These are phyloP conservation scores for Farysia itapuensis DNA, from an alignment of 1,284 basidiomycete genomes.

Conservation along the genomic window DNA sequence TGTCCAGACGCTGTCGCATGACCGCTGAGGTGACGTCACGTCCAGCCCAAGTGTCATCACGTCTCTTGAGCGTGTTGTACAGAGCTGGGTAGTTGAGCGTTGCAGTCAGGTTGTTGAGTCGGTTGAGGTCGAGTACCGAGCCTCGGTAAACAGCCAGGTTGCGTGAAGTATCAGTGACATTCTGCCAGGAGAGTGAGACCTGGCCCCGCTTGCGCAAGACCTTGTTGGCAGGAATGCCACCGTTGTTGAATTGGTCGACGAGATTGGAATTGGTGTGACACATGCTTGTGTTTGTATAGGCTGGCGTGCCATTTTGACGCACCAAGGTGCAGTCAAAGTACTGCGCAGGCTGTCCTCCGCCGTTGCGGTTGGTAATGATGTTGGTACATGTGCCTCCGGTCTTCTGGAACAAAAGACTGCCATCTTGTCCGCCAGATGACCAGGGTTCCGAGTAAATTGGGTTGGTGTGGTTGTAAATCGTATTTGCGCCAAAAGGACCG, in stretches of 20 bases:
- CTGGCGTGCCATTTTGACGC: constrained; percentile 70
- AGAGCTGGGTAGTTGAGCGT: constrained; percentile 76
- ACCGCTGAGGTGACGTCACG: constrained; percentile 84
- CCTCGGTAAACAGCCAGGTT: constrained; percentile 92
- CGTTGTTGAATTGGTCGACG: constrained; percentile 28
- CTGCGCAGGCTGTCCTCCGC: constrained; percentile 65
- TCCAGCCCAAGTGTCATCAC: constrained; percentile 74
- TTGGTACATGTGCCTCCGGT: constrained; percentile 79
- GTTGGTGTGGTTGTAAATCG: constrained; percentile 76
- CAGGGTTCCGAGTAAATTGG: constrained; percentile 78
- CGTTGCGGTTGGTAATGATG: constrained; percentile 67
- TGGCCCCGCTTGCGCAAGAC: constrained; percentile 68
- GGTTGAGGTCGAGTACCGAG: constrained; percentile 79
- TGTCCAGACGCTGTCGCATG: constrained; percentile 67
- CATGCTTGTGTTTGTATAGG: constrained; percentile 37
- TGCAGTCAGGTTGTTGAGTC: constrained; percentile 79
- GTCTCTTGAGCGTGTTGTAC: constrained; percentile 75
- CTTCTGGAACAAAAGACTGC: constrained; percentile 91
- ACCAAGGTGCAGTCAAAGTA: constrained; percentile 95
- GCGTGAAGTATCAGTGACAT: constrained; percentile 70
- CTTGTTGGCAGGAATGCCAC: constrained; percentile 14
- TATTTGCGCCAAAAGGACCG: constrained; percentile 49
- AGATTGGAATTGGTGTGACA: constrained; percentile 34
- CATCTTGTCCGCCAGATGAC: constrained; percentile 80
- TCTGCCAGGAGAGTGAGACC: constrained; percentile 90